Base-by-base conservation (phyloP, 169 alveolate species). In the Plasmodium ovale region DNA sequence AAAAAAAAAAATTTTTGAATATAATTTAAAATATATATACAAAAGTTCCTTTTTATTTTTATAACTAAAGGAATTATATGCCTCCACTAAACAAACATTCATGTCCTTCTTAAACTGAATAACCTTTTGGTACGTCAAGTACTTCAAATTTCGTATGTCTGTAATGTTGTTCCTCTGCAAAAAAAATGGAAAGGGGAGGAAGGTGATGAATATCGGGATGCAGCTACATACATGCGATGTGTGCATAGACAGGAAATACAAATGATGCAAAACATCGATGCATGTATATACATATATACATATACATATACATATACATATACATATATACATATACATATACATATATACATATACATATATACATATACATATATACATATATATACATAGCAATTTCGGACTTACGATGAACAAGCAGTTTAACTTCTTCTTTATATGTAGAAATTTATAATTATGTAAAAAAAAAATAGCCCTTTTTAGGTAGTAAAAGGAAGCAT, bases 41-140 rank as follows among this genome's bases (percentile, higher is more conserved):
- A 82, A 29, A 0, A 82, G 65, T 35, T 82, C 90, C n/a, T 82
- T 82, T 82, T 65, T 82, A 59, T 82, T 82, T 67, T 82, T 82
- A 53, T 82, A 82, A 56, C 47, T 54, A 47, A 82, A 82, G 29
- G 90, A 64, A 25, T 82, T 82, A 23, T 82, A 82, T 37, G 90
- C 90, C 39, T 82, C 90, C 44, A 51, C 10, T n/a, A 82, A 47
- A 37, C 90, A 82, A 27, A 47, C 4, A 70, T 53, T 82, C 71
- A 82, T 67, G 9, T 82, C 90, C 33, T 82, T 82, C 37, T 82
- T 82, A 65, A 82, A 82, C 29, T 82, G 90, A 14, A 82, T 82
- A 7, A 82, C 90, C 16, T 56, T 65, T 37, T 51, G 19, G 37
- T 82, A 67, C 3, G 90, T 82, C 84, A 82, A 27, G 31, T 64